Base-by-base conservation (phyloP, 495 filamentous ascomycete species). In the Penicillium cosmopolitanum region DNA sequence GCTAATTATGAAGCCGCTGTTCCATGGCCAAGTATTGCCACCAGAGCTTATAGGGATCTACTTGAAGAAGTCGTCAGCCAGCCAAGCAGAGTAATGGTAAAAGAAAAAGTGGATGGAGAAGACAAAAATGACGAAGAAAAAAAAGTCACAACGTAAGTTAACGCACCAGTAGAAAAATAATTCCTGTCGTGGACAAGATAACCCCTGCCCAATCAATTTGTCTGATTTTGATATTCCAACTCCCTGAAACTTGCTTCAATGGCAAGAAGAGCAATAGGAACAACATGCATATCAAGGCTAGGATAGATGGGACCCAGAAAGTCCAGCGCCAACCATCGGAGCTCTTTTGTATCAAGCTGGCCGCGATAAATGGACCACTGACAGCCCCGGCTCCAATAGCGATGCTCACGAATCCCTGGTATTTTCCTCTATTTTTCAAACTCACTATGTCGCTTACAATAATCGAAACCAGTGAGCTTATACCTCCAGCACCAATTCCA, bases 11-110 rank as follows among this genome's bases (percentile, higher is more conserved):
- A 86, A 73, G 0, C 80, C 69, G 1, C 81, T 84, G 50, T 77
- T 54, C 85, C 84, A 87, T 11, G 75, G 62, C 56, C 84, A 86
- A 50, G 79, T 80, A 13, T 74, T 76, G 0, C 85, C 84, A 12
- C 82, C 84, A 5, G 82, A 84, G 9, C 82, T 85, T 31, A 87
- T 81, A 16, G 84, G 84, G 52, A 86, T 83, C 55, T 57, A 35
- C 3, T 16, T 18, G 19, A 38, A 16, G 1, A 5, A 8, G 10
- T 51, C 8, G 13, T 57, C 28, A 57, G 55, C 16, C 36, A 5
- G 36, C 3, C 36, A 40, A 9, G 36, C 12, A 31, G 28, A 31
- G 8, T 7, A 31, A 7, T 31, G 28, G 1, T 9, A 31, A 31
- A 31, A 31, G 1, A 1, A 31, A 38, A 38, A n/a, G 15, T 19